Evolutionary conservation across 2,329 filamentous ascomycete species (phyloP), one percentile per base, ranked within the genome.

Genomic region (Aureobasidium vineae): DNA sequence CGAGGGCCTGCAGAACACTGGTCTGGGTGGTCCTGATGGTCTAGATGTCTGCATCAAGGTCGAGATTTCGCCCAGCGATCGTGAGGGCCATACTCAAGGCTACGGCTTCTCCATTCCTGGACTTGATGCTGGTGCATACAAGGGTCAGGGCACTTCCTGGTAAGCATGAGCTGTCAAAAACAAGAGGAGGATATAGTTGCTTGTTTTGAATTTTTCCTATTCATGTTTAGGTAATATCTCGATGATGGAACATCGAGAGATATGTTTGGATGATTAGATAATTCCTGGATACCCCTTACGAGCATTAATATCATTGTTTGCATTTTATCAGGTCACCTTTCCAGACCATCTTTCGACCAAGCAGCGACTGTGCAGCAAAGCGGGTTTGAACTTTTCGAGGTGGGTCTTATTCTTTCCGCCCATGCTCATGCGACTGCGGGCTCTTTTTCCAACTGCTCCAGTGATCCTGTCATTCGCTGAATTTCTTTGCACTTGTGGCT

Each of bases 21-120:
- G 80, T 1, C 71, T 83, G 6, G 78, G 78, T 43, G 81, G 81
- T 2, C 68, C 70, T 13, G 76, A 77, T 68, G 81, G 81, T 0
- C 70, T 83, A 6, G 81, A 83, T 71, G 78, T 83, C 5, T 75
- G 76, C 28, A 74, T 83, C n/a, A 71, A 79, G 21, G 81, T 83
- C 0, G 81, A 83, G 75, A 79, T 82, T 66, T 76, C 76, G 41
- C 77, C 77, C 8, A 75, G 72, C 45, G 80, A 81, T 71, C 70
- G 71, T 0, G 76, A 79, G 69, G 81, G 80, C 1, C 72, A 74
- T 38, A 83, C 81, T 21, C 77, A 82, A 69, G 81, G 81, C 15
- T 83, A 83, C 73, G 81, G 81, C 0, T 79, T 83, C 66, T 78
- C 73, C 54, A 79, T 83, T 64, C 81, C 81, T 4, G 81, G 76